Percentiles rank a stretch among this genome's conserved stretches.
These are phyloP conservation scores for Plasmodium gonderi DNA, from an alignment of 169 alveolate genomes.

Conservation along the genomic window DNA sequence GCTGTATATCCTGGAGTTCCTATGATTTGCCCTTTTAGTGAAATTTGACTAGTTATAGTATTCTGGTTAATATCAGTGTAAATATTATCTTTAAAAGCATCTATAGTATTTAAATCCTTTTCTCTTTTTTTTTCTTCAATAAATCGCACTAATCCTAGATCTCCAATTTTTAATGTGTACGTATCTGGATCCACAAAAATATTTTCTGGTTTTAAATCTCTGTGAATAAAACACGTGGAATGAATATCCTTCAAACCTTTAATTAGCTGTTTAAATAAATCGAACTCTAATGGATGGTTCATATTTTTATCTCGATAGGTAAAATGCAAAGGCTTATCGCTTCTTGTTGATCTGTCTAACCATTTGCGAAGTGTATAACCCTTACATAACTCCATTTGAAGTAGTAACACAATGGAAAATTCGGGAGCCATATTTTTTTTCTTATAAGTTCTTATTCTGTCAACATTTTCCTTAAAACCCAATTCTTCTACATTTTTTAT, in stretches of 20 bases:
- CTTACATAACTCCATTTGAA: constrained; percentile 91
- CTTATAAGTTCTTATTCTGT: constrained; percentile 35
- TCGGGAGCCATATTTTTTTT: constrained; percentile 75
- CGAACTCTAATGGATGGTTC: constrained; percentile 83
- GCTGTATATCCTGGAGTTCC: constrained; percentile 94
- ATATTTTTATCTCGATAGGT: constrained; percentile 72
- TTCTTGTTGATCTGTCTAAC: constrained; percentile 84
- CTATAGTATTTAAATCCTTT: constrained; percentile 64
- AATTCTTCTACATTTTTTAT: constrained; percentile 30
- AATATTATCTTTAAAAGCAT: constrained; percentile 45
- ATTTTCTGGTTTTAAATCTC: constrained; percentile 93
- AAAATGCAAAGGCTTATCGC: constrained; percentile 78
- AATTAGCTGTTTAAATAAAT: constrained; percentile 87
- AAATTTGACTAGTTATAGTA: constrained; percentile 76
- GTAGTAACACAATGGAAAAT: constrained; percentile 84
- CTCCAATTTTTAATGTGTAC: constrained; percentile 90
- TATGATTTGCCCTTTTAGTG: constrained; percentile 89
- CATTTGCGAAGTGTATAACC: constrained; percentile 91
- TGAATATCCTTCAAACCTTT: constrained; percentile 92
- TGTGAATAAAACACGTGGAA: constrained; percentile 90
- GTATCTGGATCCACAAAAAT: constrained; percentile 89
- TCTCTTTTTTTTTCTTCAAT: constrained; percentile 83
- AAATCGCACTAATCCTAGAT: constrained; percentile 91
- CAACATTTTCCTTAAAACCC: constrained; percentile 53
- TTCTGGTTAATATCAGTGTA: constrained; percentile 69